Conservation (phyloP, 495 filamentous ascomycete species). For the Mytilinidion resinicola region DNA sequence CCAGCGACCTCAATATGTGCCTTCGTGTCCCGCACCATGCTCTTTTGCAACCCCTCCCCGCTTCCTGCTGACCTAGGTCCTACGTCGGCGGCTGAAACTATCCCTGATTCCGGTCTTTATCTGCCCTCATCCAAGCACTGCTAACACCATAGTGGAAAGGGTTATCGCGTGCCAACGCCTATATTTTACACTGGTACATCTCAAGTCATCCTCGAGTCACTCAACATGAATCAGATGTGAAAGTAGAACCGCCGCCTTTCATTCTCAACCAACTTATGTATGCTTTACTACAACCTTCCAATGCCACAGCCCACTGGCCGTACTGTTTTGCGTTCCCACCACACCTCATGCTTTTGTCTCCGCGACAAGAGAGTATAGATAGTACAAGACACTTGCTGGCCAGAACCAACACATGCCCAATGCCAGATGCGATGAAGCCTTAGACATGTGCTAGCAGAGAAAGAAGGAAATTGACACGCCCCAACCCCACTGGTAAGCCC, state of each 20-base stretch:
- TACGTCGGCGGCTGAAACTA: slow-evolving; percentile 24
- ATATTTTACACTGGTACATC: too few relatives aligned
- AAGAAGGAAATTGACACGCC: slow-evolving; percentile 7
- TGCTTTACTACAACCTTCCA: slow-evolving; percentile 17
- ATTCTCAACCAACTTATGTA: slow-evolving; percentile 20
- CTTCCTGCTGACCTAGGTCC: not conserved
- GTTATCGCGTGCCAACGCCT: too few relatives aligned
- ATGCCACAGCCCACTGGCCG: not conserved
- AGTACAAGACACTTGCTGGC: slow-evolving; percentile 16
- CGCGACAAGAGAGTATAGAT: slow-evolving; percentile 15
- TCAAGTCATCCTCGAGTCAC: too few relatives aligned
- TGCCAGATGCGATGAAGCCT: slow-evolving; percentile 14
- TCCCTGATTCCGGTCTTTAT: not conserved
- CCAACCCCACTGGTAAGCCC: slow-evolving; percentile 22
- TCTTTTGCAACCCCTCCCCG: not conserved
- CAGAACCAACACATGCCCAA: slow-evolving; percentile 14
- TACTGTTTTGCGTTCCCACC: slow-evolving; percentile 1
- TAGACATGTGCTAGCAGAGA: slow-evolving; percentile 29
- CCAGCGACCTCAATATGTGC: too few relatives aligned
- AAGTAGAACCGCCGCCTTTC: slow-evolving; percentile 18
- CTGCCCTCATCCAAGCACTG: too few relatives aligned
- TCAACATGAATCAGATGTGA: not conserved
- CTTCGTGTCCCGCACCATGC: too few relatives aligned
- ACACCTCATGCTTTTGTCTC: slow-evolving; percentile 5
- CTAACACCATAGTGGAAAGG: too few relatives aligned